Base-by-base conservation (phyloP, 345 rosid genomes). In the Brassica nigra region DNA sequence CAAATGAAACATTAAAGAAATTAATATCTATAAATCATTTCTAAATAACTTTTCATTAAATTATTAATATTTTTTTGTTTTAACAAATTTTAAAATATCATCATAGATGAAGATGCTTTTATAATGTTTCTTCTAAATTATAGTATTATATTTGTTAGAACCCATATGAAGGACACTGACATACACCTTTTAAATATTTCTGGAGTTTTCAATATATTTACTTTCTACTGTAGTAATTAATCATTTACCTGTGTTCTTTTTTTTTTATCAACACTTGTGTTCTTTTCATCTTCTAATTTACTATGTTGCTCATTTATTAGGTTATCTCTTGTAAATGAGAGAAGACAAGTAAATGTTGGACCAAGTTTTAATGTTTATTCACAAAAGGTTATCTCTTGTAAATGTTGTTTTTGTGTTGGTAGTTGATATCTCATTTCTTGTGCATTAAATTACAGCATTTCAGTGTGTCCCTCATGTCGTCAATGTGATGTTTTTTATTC, bases 381-480 rank as follows among this genome's bases (percentile, higher is more conserved):
- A 23, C 27, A 23, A 23, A 23, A 23, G 27, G 27, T 23, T 23
- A 23, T 23, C 27, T 23, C 18, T 49, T 49, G 8, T 49, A 49
- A n/a, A 49, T 49, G 57, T n/a, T 49, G 15, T 49, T 49, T 49
- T 49, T 49, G 57, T 14, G 18, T 49, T 49, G 18, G 57, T n/a
- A 49, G 57, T 4, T 49, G 57, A 79, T 31, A 66, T 73, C 34
- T 79, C 82, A 62, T 67, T 79, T 79, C 78, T 44, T 66, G 62
- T 73, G 63, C n/a, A 30, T 8, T 44, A 39, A 36, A 64, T 71
- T 27, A 71, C 72, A 64, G 76, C 81, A 73, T 58, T 31, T 14
- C 42, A 59, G 14, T 73, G 69, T 73, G 82, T 3, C 82, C 77
- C 71, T 78, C 55, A 31, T 58, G 74, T 58, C 62, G 68, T 58